These are phyloP conservation scores for Barnettozyma sucrosica DNA, from an alignment of 805 yeast species.

Conservation along the genomic window DNA sequence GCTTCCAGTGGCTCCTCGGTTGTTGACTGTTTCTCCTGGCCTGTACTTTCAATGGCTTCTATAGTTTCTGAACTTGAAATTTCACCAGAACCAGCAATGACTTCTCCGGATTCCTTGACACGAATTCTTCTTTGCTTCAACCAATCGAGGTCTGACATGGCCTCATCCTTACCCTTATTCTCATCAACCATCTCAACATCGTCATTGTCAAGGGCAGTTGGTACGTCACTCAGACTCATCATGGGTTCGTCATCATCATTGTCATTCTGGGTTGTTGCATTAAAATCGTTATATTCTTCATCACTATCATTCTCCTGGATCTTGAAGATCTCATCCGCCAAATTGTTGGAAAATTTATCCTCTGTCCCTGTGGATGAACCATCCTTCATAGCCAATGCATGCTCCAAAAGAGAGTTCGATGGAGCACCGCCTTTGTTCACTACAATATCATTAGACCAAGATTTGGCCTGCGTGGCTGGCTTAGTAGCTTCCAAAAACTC, in stretches of 20 bases:
- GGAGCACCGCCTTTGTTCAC: conserved; percentile 30
- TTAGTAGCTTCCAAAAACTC: conserved; percentile 84
- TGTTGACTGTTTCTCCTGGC: conserved; percentile 3
- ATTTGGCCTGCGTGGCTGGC: conserved; percentile 60
- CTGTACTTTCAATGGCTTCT: conserved; percentile 3
- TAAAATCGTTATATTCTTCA: conserved; percentile 38
- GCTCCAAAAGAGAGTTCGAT: conserved; percentile 34
- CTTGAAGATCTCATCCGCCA: conserved; percentile 24
- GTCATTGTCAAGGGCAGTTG: conserved; percentile 14
- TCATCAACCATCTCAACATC: conserved; percentile 23
- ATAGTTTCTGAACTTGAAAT: conserved; percentile 9
- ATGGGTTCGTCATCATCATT: conserved; percentile 45
- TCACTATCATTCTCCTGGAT: conserved; percentile 35
- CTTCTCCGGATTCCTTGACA: conserved; percentile 46
- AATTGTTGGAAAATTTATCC: conserved; percentile 17
- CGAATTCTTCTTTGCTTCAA: conserved; percentile 67
- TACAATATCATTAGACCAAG: conserved; percentile 58
- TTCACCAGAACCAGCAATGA: background rate
- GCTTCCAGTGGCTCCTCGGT: conserved; percentile 19
- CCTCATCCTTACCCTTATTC: conserved; percentile 40
- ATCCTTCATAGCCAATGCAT: conserved; percentile 33
- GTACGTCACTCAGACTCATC: conserved; percentile 36
- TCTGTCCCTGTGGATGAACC: conserved; percentile 11
- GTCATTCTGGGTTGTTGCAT: conserved; percentile 27
- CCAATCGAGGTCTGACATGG: conserved; percentile 82